These are phyloP conservation scores for Pythium graminicola DNA, from an alignment of 352 stramenopile species.

Conservation along the genomic window DNA sequence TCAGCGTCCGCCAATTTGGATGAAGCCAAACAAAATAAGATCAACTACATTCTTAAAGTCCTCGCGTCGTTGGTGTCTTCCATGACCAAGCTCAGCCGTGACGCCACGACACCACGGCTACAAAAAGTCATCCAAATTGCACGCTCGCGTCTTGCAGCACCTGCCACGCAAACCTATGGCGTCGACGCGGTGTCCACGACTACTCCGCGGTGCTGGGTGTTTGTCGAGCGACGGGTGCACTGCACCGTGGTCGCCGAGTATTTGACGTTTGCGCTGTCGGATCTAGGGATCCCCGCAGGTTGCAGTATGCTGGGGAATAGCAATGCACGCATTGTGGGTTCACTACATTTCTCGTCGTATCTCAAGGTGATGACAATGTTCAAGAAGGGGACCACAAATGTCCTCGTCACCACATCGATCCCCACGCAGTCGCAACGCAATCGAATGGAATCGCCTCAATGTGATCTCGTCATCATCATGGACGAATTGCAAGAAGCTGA, in stretches of 20 bases:
- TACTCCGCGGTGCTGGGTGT: constrained; percentile 40
- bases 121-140: constrained; percentile 49
- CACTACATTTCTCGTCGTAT: constrained; percentile 58
- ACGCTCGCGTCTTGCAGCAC: constrained; percentile 37
- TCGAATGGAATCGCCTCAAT: constrained; percentile 34
- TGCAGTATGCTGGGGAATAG: constrained; percentile 74
- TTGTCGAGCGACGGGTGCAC: constrained; percentile 63
- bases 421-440: constrained; percentile 42
- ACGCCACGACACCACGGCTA: constrained; percentile 43
- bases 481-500: constrained; percentile 63
- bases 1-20: constrained; percentile 33
- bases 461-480: constrained; percentile 71
- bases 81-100: constrained; percentile 28
- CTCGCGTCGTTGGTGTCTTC: constrained; percentile 38
- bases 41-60: constrained; percentile 53
- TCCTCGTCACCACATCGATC: constrained; percentile 81
- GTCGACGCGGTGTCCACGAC: no score
- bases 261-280: constrained; percentile 38
- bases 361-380: constrained; percentile 68
- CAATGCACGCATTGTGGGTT: constrained; percentile 52
- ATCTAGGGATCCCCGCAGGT: constrained; percentile 41
- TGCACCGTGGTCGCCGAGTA: constrained; percentile 74
- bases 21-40: constrained; percentile 26
- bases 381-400: constrained; percentile 34
- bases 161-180: no score